phyloP scores from a whole-genome alignment of 116 monocot species.

The Dioscorea cayenensis region DNA sequence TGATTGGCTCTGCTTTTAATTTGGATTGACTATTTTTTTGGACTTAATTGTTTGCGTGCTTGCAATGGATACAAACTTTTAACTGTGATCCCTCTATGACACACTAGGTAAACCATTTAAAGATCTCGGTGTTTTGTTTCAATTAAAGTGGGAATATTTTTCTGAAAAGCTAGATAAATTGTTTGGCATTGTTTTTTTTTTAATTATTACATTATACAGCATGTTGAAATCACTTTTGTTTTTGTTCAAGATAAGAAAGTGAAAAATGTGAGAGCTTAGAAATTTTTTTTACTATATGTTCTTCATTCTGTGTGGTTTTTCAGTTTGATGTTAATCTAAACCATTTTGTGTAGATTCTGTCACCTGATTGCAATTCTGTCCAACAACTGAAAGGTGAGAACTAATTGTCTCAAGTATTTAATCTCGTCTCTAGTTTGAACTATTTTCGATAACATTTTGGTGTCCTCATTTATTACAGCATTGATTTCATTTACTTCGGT shows the following conservation, averaged over 20 bases:
- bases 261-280: constrained; percentile 42
- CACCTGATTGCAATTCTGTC: constrained; percentile 28
- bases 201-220: constrained; percentile 56
- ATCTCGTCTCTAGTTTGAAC: too few relatives aligned
- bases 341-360: constrained; percentile 38
- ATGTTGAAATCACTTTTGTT: constrained; percentile 73
- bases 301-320: constrained; percentile 42
- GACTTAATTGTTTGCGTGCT: constrained; percentile 44
- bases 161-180: neutral
- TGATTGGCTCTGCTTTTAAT: neutral
- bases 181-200: neutral
- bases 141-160: too few relatives aligned
- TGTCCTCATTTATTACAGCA: constrained; percentile 17
- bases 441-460: neutral
- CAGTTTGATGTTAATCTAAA: constrained; percentile 17
- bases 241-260: constrained; percentile 92
- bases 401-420: too few relatives aligned
- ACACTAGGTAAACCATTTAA: constrained; percentile 55
- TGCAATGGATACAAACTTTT: constrained; percentile 84
- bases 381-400: constrained; percentile 52
- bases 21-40: neutral
- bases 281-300: neutral
- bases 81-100: constrained; percentile 93
- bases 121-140: neutral
- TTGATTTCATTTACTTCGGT: constrained; percentile 56